phyloP scores from a whole-genome alignment of 768 basidiomycete genomes.

The Naganishia vaughanmartiniae region DNA sequence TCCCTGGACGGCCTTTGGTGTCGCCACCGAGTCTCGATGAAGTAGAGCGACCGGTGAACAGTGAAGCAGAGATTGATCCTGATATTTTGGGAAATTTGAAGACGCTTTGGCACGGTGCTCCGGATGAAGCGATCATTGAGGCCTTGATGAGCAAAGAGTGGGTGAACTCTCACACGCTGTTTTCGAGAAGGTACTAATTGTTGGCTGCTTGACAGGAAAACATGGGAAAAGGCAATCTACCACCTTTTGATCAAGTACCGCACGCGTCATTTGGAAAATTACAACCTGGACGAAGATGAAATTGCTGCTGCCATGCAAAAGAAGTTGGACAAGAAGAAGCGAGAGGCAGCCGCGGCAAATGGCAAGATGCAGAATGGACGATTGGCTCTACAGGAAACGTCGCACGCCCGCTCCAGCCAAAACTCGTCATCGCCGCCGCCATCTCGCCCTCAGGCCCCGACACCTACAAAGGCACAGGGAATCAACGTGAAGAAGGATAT shows the following conservation, averaged over 20 bases:
- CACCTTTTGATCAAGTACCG: constrained; percentile 83
- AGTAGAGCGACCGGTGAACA: constrained; percentile 68
- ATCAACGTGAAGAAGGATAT: constrained; percentile 37
- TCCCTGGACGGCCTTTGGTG: constrained; percentile 49
- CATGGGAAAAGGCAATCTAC: constrained; percentile 96
- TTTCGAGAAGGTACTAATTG: neutral
- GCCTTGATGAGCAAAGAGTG: constrained; percentile 60
- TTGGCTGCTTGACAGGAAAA: constrained; percentile 57
- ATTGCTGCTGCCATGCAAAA: constrained; percentile 11
- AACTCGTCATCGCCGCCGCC: constrained; percentile 30
- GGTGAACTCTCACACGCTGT: constrained; percentile 31
- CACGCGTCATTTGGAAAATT: constrained; percentile 67
- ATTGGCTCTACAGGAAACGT: constrained; percentile 10
- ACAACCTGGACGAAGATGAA: constrained; percentile 64
- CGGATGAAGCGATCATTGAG: constrained; percentile 69
- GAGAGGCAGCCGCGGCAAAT: neutral
- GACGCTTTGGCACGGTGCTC: constrained; percentile 82
- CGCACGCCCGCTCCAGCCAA: constrained; percentile 1
- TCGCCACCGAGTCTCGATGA: constrained; percentile 63
- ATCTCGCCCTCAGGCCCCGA: constrained; percentile 51
- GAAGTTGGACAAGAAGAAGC: constrained; percentile 12
- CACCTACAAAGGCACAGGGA: constrained; percentile 52
- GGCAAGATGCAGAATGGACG: constrained; percentile 21
- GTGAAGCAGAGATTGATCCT: constrained; percentile 68
- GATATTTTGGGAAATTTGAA: constrained; percentile 86